Percentiles rank a stretch among this genome's conserved stretches.
Conservation (phyloP, 805 yeast species). For the Candida argentea region DNA sequence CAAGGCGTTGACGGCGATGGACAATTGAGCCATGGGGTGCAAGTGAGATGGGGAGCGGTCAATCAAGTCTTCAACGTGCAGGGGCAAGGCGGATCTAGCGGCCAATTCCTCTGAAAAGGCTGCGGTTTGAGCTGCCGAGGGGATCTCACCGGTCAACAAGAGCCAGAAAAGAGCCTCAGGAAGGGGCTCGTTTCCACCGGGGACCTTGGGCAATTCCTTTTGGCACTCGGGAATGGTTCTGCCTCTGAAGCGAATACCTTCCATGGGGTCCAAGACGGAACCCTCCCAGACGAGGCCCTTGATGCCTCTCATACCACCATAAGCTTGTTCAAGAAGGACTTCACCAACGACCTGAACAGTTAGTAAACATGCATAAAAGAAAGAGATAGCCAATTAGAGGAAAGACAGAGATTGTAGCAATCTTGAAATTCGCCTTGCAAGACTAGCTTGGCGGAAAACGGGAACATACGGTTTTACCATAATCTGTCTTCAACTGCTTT, state of each 20-base stretch:
- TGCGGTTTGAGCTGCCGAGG: constrained; percentile 48
- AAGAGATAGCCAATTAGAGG: no score
- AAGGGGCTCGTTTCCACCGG: constrained; percentile 50
- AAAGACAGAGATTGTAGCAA: neutral
- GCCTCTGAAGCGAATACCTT: constrained; percentile 75
- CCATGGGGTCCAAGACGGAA: constrained; percentile 63
- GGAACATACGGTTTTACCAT: constrained; percentile 66
- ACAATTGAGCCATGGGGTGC: constrained; percentile 80
- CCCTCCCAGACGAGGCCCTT: constrained; percentile 73
- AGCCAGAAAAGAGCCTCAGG: constrained; percentile 78
- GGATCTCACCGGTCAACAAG: constrained; percentile 63
- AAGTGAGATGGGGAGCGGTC: constrained; percentile 56
- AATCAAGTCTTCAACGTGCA: constrained; percentile 47
- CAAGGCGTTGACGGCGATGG: constrained; percentile 66
- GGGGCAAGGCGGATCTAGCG: constrained; percentile 54
- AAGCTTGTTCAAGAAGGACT: constrained; percentile 34
- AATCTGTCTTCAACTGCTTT: constrained; percentile 78
- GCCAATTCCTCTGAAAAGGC: constrained; percentile 53
- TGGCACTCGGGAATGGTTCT: constrained; percentile 67
- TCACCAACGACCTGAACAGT: constrained; percentile 31
- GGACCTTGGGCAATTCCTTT: constrained; percentile 49
- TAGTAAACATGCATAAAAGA: no score
- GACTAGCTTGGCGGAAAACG: no score
- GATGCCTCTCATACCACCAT: constrained; percentile 78
- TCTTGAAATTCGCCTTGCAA: neutral